A percentile compares a stretch with the other conserved stretches of the same genome.
Conservation (phyloP, 2,329 filamentous ascomycete genomes). For the Alternaria solani region DNA sequence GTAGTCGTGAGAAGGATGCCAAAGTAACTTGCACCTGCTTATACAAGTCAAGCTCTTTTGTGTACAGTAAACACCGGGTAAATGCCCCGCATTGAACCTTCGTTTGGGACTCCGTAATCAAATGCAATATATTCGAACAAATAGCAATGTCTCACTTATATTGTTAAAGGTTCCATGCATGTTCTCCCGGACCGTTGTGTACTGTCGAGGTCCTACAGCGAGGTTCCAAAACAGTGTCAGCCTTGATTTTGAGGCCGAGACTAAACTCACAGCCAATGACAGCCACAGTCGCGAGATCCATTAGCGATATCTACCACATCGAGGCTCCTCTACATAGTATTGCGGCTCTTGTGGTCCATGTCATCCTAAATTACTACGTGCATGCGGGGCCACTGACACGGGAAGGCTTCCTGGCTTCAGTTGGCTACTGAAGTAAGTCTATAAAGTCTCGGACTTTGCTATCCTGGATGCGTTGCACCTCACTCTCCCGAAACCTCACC, state of each 20-base stretch:
- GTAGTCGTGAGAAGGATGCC: neutral
- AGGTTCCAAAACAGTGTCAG: slow-evolving; percentile 18
- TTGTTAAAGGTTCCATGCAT: slow-evolving; percentile 15
- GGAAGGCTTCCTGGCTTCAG: neutral
- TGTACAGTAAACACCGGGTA: slow-evolving; percentile 18
- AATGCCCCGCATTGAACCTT: slow-evolving; percentile 15
- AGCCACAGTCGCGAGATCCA: neutral
- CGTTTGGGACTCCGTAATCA: slow-evolving; percentile 19
- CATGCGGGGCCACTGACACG: neutral
- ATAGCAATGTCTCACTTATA: slow-evolving; percentile 13
- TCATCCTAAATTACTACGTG: neutral
- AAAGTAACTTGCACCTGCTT: slow-evolving; percentile 1
- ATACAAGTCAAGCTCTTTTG: slow-evolving; percentile 12
- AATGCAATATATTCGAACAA: slow-evolving; percentile 19
- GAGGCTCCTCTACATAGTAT: neutral
- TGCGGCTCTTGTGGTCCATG: slow-evolving; percentile 17
- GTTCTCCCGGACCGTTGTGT: slow-evolving; percentile 14
- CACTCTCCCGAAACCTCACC: neutral
- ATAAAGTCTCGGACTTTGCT: neutral
- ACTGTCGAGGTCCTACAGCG: neutral
- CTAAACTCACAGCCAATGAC: slow-evolving; percentile 10
- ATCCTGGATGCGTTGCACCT: neutral
- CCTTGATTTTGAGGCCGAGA: slow-evolving; percentile 15
- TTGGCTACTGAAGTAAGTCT: neutral
- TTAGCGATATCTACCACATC: neutral